Conservation (phyloP, 495 filamentous ascomycete species). For the Penicillium cosmopolitanum region DNA sequence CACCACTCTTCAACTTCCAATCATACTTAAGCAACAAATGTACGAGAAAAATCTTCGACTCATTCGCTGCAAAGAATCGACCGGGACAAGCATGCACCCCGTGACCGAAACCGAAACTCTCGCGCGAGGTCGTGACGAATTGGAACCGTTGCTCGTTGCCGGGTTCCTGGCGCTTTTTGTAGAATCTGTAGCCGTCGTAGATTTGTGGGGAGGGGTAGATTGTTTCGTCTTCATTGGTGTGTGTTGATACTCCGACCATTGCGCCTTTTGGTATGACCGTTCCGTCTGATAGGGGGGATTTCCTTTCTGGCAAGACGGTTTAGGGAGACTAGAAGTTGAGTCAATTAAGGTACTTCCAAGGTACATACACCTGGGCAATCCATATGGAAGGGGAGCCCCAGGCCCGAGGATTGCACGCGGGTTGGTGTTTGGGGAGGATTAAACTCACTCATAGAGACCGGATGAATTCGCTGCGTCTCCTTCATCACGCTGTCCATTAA, state of each 20-base stretch:
- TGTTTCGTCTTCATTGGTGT: constrained; percentile 39
- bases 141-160: constrained; percentile 49
- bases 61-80: constrained; percentile 54
- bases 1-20: constrained; percentile 35
- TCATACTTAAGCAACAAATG: constrained; percentile 61
- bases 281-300: constrained; percentile 38
- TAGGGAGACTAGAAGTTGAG: constrained; percentile 39
- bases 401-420: no score
- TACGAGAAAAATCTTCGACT: constrained; percentile 48
- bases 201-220: constrained; percentile 46
- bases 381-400: no score
- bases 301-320: constrained; percentile 41
- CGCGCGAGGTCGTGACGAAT: constrained; percentile 47
- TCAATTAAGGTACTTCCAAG: background rate
- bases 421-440: background rate
- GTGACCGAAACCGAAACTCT: constrained; percentile 51
- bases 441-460: constrained; percentile 40
- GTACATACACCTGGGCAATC: no score
- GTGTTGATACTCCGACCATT: constrained; percentile 38
- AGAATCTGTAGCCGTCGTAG: constrained; percentile 54
- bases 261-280: constrained; percentile 39
- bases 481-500: constrained; percentile 52
- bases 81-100: constrained; percentile 60
- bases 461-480: constrained; percentile 38
- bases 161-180: constrained; percentile 43